Evolutionary conservation across 2,329 filamentous ascomycete genomes (phyloP).

Genomic region (Aspergillus sp.): DNA sequence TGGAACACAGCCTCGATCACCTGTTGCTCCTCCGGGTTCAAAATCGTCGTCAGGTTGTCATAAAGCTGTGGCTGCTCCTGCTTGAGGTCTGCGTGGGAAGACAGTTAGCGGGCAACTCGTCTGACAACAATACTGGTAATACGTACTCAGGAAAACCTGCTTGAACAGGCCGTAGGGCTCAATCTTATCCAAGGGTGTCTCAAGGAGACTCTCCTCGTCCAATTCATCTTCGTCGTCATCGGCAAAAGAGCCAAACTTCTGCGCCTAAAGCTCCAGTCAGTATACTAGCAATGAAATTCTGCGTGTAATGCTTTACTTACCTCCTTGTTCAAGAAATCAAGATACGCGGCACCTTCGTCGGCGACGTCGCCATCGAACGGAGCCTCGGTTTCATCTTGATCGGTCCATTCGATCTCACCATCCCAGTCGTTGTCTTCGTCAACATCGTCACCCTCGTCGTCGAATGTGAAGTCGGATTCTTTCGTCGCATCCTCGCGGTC

Average conservation of each 20-base stretch:
- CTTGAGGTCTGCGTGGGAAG: constrained; percentile 67
- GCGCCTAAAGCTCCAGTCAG: constrained; percentile 55
- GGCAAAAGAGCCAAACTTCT: constrained; percentile 73
- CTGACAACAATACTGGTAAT: constrained; percentile 22
- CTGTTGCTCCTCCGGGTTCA: constrained; percentile 76
- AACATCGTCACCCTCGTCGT: constrained; percentile 72
- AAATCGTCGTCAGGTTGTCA: constrained; percentile 71
- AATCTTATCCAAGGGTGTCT: constrained; percentile 91
- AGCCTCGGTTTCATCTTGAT: constrained; percentile 63
- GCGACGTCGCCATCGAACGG: constrained; percentile 65
- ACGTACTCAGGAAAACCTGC: constrained; percentile 76
- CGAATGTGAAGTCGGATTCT: constrained; percentile 76
- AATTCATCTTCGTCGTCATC: constrained; percentile 86
- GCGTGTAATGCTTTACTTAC: constrained; percentile 43
- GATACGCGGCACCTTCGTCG: constrained; percentile 89
- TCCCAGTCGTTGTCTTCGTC: constrained; percentile 84
- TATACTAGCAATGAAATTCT: constrained; percentile 3
- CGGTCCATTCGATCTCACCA: constrained; percentile 68
- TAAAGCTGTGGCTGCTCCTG: constrained; percentile 90
- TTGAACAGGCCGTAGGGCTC: constrained; percentile 93
- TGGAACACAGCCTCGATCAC: constrained; percentile 76
- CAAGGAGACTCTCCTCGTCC: constrained; percentile 87
- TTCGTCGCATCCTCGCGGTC: constrained; percentile 89
- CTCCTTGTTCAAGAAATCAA: constrained; percentile 94
- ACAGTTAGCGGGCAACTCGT: constrained; percentile 28